Evolutionary conservation across 305 asterid species (phyloP).

Genomic region (Fraxinus sp.): DNA sequence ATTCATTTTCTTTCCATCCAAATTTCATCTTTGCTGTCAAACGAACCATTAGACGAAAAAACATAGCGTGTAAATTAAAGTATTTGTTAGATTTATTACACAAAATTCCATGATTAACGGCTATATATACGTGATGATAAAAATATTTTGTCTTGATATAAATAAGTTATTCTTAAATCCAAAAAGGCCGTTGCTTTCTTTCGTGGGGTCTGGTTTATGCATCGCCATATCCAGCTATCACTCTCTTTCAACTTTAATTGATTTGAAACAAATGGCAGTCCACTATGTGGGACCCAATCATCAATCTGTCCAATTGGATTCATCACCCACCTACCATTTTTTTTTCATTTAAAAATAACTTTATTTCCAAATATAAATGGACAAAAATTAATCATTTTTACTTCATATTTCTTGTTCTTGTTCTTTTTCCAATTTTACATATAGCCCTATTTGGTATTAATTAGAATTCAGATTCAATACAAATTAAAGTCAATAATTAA

Average conservation of each 20-base stretch:
- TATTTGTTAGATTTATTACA: neutral
- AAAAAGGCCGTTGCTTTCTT: conserved; percentile 35
- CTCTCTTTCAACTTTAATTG: neutral
- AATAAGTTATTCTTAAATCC: conserved; percentile 15
- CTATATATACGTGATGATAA: neutral
- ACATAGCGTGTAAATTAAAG: neutral
- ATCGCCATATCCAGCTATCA: conserved; percentile 39
- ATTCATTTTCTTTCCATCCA: too few species aligned
- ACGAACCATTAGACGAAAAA: neutral
- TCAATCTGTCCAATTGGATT: neutral
- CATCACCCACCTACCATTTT: neutral
- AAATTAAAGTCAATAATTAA: too few species aligned
- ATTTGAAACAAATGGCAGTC: neutral
- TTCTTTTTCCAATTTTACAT: neutral
- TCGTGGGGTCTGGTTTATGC: conserved; percentile 13
- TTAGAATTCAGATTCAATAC: too few species aligned
- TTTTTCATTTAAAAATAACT: neutral
- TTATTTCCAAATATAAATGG: neutral
- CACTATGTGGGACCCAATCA: neutral
- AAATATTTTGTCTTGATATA: neutral
- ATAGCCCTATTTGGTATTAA: too few species aligned
- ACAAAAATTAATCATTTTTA: neutral
- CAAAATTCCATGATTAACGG: conserved; percentile 25
- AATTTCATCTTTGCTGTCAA: too few species aligned
- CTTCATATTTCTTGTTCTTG: neutral